Evolutionary conservation across 1,284 basidiomycete species (phyloP), one percentile per base, ranked within the genome.

Genomic region (Moniliophthora roreri): DNA sequence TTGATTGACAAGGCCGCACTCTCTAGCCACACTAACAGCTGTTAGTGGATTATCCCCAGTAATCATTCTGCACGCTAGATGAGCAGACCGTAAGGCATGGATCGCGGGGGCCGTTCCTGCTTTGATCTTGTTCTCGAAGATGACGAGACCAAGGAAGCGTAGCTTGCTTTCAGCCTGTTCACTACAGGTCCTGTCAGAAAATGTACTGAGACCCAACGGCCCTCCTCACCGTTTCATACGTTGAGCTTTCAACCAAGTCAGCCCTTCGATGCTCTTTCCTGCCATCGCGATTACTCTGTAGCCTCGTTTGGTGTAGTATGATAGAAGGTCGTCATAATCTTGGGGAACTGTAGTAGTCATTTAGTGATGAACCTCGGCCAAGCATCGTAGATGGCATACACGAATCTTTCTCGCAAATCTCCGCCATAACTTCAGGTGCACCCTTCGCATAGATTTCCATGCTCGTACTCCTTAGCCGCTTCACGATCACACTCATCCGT

Each of bases 381-480:
- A 20, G 13, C 16, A 40, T 44, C 34, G 41, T 54, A 53, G 57
- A n/a, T 77, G 47, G 5, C 93, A 63, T 63, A 95, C 94, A 89
- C 13, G 93, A 91, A 48, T 88, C 82, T 57, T 80, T 87, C 54
- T 94, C 89, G 67, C 95, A 98, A 55, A 99, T 98, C 44, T 97
- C 95, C 2, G 76, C 70, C 95, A 99, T 99, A 52, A 97, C 93
- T 69, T 99, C 97, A 0, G 97, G 97, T 1, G 97, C 97, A 20
- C 97, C 97, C 69, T 99, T 99, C 66, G 96, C 95, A 68, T 98
- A 99, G 7, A 98, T 81, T 67, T 99, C 96, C 93, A 99, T 98
- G 66, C 91, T 93, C 42, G 75, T 85, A 58, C 95, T 95, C 70
- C 92, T 97, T 54, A 99, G 81, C 49, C 93, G 81, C 70, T 98